A percentile compares a stretch with the other conserved stretches of the same genome.
Conservation (phyloP, 2,329 filamentous ascomycete genomes). For the Calonectria multiphialidica region DNA sequence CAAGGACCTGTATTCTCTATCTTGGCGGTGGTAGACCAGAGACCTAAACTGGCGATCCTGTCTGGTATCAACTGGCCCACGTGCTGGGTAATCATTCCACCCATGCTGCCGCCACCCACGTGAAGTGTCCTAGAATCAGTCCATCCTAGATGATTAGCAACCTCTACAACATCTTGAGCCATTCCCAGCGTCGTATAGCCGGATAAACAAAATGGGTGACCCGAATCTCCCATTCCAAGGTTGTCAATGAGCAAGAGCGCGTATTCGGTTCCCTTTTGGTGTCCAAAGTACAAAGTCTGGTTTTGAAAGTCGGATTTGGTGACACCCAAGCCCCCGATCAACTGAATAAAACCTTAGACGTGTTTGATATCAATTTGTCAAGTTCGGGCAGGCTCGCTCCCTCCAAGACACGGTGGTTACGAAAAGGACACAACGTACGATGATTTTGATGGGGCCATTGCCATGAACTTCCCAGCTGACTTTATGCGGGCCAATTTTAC, state of each 20-base stretch:
- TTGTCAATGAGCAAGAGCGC: not conserved
- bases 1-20: not conserved
- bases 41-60: not conserved
- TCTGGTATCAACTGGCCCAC: not conserved
- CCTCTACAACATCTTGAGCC: not conserved
- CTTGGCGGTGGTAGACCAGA: not conserved
- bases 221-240: not conserved
- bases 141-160: not conserved
- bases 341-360: not conserved
- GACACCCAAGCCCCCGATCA: not conserved
- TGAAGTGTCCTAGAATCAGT: not conserved
- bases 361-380: not conserved
- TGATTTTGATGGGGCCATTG: not conserved
- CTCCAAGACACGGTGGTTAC: not conserved
- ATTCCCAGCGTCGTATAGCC: not conserved
- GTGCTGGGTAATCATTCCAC: not conserved
- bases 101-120: not conserved
- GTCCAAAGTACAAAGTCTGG: not conserved
- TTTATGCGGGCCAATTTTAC: not conserved
- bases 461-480: conserved; percentile 6
- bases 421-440: not conserved
- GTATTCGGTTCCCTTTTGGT: not conserved
- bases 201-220: not conserved
- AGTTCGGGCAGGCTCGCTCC: too few species aligned
- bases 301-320: conserved; percentile 6